Base-by-base conservation (phyloP, 495 filamentous ascomycete species). In the Penicillium verhagenii region DNA sequence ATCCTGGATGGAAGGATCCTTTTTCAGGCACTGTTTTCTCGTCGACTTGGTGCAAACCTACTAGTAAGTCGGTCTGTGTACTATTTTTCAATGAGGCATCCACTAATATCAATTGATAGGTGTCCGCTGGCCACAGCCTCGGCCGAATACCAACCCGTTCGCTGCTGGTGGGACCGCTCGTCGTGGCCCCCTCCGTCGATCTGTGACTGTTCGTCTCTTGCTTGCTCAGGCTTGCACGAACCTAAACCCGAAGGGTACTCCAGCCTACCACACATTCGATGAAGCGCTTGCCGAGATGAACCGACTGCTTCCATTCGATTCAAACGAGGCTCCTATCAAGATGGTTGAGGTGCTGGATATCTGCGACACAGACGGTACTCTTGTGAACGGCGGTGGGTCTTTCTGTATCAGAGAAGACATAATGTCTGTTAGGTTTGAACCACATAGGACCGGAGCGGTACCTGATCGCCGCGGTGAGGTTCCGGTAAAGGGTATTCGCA, bases 301-400 rank as follows among this genome's bases (percentile, higher is more conserved):
- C 26, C 65, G 78, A 42, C 69, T 84, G 31, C 84, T 81, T 28
- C 71, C 79, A n/a, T n/a, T n/a, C n/a, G n/a, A n/a, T 20, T 58
- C 76, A 0, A 70, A 67, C 35, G 86, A 91, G 37, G 71, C 80
- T 2, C 69, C 81, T 0, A 82, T 94, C 53, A 74, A 74, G 3
- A 74, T 88, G 47, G 74, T 82, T 25, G 92, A 96, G 57, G 78
- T 98, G 68, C 77, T 91, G n/a, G 87, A 90, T 44, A 90, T 96
- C 52, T 93, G 89, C 69, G 92, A 97, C 56, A 95, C 92, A 1
- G 87, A 94, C 65, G 94, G 94, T 53, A 95, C 89, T 61, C 64
- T 75, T 0, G 82, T 87, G 45, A 97, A 97, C 58, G 94, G 94
- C 48, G 94, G 94, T 48, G 94, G 94, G 18, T 86, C 78, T 38